Percentiles rank a stretch among this genome's conserved stretches.
Evolutionary conservation across 2,329 filamentous ascomycete species (phyloP).

Genomic region (Penicillium digitatum): DNA sequence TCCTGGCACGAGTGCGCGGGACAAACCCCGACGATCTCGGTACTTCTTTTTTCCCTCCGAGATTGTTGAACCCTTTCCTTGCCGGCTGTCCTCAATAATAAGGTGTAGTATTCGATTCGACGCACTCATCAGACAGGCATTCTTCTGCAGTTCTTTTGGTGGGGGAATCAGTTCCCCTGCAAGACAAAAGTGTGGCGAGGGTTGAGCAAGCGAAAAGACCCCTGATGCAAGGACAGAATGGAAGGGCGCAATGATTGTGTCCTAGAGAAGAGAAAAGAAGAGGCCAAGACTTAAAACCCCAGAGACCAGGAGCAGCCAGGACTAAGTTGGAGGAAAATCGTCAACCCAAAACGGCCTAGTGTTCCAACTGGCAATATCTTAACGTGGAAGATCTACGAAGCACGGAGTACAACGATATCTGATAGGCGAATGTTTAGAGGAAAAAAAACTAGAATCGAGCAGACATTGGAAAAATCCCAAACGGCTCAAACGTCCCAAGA

Average conservation of each 20-base stretch:
- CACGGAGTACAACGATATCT: not conserved
- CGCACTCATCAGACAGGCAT: not conserved
- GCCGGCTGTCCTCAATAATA: not conserved
- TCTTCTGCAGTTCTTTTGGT: not conserved
- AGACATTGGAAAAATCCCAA: not conserved
- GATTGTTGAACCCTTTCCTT: not conserved
- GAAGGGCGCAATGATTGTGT: conserved; percentile 2
- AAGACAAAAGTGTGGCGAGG: conserved; percentile 5
- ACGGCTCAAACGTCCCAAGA: not conserved
- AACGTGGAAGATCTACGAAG: not conserved
- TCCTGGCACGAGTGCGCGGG: conserved; percentile 11
- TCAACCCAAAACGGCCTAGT: conserved; percentile 9
- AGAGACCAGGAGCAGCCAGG: not conserved
- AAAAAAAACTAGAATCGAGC: not conserved
- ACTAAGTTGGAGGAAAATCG: not conserved
- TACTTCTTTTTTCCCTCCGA: not conserved
- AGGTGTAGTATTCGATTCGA: not conserved
- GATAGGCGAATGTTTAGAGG: not conserved
- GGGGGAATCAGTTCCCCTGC: not conserved
- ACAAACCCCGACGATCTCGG: conserved; percentile 14
- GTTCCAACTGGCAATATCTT: not conserved
- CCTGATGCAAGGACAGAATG: conserved; percentile 8
- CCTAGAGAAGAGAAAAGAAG: not conserved
- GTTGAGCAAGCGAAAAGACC: conserved; percentile 2
- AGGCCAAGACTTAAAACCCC: not conserved